phyloP scores from a whole-genome alignment of 805 yeast species.

The Ogataea nitratoaversa region DNA sequence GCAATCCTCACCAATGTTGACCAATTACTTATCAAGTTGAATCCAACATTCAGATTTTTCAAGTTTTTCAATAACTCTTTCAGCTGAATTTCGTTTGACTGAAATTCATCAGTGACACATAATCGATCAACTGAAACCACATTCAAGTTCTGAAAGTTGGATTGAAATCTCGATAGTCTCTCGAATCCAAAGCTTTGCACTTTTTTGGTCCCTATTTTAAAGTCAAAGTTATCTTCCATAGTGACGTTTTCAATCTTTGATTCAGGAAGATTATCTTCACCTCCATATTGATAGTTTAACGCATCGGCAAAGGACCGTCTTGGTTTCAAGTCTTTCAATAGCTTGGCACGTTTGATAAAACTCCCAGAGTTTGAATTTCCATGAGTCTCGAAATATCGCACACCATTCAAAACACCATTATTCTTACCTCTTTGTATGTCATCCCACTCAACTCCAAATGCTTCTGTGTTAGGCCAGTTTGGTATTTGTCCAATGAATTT shows the following conservation, averaged over 20 bases:
- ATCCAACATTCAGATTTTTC: conserved; percentile 51
- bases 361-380: conserved; percentile 50
- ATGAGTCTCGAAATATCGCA: conserved; percentile 46
- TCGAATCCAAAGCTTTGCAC: conserved; percentile 68
- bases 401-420: conserved; percentile 54
- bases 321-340: conserved; percentile 13
- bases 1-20: conserved; percentile 36
- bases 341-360: conserved; percentile 47
- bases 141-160: conserved; percentile 41
- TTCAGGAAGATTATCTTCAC: conserved; percentile 22
- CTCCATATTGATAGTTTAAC: conserved; percentile 44
- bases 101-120: conserved; percentile 29
- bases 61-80: conserved; percentile 20
- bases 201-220: conserved; percentile 51
- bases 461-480: conserved; percentile 53
- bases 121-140: conserved; percentile 47
- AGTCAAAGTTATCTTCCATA: conserved; percentile 19
- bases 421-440: conserved; percentile 63
- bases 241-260: conserved; percentile 11
- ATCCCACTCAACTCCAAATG: conserved; percentile 90
- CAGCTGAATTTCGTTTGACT: conserved; percentile 7
- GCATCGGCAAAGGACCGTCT: conserved; percentile 42
- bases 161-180: conserved; percentile 43
- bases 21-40: conserved; percentile 48
- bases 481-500: conserved; percentile 57